Evolutionary conservation across 2,329 filamentous ascomycete species (phyloP), one percentile per base, ranked within the genome.

Genomic region (Kalaharituber pfeilii): DNA sequence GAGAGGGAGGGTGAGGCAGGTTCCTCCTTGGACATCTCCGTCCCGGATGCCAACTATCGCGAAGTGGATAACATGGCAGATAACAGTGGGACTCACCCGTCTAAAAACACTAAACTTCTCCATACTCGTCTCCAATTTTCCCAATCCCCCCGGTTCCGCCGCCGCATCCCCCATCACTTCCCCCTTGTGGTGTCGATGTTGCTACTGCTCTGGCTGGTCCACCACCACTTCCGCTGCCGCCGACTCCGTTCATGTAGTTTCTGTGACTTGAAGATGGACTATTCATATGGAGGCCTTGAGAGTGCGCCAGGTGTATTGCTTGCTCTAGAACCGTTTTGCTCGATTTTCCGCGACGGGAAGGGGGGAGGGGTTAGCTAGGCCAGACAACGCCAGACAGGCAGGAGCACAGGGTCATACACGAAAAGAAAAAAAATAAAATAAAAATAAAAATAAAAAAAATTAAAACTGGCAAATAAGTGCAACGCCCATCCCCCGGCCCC

Each of bases 101-200:
- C 59, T 25, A 61, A 26, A 53, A 60, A 61, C 44, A 60, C 51
- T 49, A 61, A 53, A 42, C 56, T 56, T 49, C 54, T 52, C 59
- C 59, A 61, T 36, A 56, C 53, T 50, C 57, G 49, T 47, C 51
- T 58, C 59, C 59, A 60, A 20, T 15, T 13, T 4, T 47, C 42
- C 42, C 33, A 39, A 5, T 39, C 30, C n/a, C n/a, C n/a, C n/a
- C n/a, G n/a, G n/a, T n/a, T n/a, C n/a, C n/a, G n/a, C n/a, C n/a
- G n/a, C n/a, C n/a, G n/a, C n/a, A n/a, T n/a, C n/a, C n/a, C n/a
- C n/a, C n/a, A n/a, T n/a, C n/a, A n/a, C n/a, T n/a, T n/a, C n/a
- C n/a, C n/a, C n/a, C n/a, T n/a, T n/a, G n/a, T n/a, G n/a, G n/a
- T n/a, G n/a, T n/a, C n/a, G n/a, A n/a, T n/a, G n/a, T n/a, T n/a